Percentiles rank a stretch among this genome's conserved stretches.
Evolutionary conservation across 2,329 filamentous ascomycete species (phyloP).

Genomic region (Aspergillus unguis): DNA sequence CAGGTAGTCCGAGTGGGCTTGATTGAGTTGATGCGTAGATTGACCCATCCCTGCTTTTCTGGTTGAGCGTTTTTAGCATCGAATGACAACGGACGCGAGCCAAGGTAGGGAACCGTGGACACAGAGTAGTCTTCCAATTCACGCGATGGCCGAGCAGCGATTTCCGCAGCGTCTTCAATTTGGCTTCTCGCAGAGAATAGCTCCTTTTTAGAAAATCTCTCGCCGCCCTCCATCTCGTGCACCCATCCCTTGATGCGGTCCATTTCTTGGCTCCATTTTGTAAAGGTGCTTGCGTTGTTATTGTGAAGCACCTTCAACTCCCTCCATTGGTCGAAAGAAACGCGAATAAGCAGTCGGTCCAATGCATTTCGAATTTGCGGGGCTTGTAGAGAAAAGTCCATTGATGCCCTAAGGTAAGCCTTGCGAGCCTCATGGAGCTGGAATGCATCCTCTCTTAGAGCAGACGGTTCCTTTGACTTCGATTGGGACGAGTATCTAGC

Average conservation of each 20-base stretch:
- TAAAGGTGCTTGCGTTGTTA: constrained; percentile 58
- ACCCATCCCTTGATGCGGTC: constrained; percentile 90
- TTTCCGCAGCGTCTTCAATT: constrained; percentile 73
- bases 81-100: constrained; percentile 64
- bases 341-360: constrained; percentile 79
- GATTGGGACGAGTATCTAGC: constrained; percentile 78
- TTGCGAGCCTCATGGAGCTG: constrained; percentile 90
- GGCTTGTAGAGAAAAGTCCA: constrained; percentile 88
- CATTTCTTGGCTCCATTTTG: constrained; percentile 73
- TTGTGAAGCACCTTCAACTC: constrained; percentile 75
- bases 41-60: constrained; percentile 96
- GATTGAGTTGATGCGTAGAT: constrained; percentile 73
- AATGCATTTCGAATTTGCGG: constrained; percentile 80
- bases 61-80: constrained; percentile 51
- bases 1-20: constrained; percentile 89
- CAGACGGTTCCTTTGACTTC: constrained; percentile 90
- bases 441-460: constrained; percentile 91
- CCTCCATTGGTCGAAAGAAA: constrained; percentile 83
- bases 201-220: constrained; percentile 77
- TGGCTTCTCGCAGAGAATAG: constrained; percentile 74
- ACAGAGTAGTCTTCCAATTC: constrained; percentile 90
- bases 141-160: constrained; percentile 72
- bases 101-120: constrained; percentile 84
- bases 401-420: constrained; percentile 81
- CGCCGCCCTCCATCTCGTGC: constrained; percentile 88